phyloP scores from a whole-genome alignment of 2,329 filamentous ascomycete genomes.

The Chaetomiaceae sp. region DNA sequence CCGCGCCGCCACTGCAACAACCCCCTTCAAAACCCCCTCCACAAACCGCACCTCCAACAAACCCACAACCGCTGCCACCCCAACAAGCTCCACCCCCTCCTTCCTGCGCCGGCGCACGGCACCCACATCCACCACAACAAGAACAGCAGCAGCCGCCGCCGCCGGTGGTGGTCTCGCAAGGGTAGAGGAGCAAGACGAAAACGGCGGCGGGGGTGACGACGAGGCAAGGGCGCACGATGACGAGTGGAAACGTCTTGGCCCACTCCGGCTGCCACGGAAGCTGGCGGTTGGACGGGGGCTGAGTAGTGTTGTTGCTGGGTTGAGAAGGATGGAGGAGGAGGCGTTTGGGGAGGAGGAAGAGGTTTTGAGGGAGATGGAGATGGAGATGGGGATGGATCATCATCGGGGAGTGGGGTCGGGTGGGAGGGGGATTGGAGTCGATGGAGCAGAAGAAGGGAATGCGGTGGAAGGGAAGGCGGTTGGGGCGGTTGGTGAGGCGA shows the following conservation, averaged over 20 bases:
- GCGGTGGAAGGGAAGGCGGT: slow-evolving; percentile 10
- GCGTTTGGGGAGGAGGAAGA: slow-evolving; percentile 69
- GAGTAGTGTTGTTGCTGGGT: slow-evolving; percentile 67
- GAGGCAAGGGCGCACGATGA: slow-evolving; percentile 28
- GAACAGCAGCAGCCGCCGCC: slow-evolving; percentile 41
- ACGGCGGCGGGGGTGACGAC: slow-evolving; percentile 34
- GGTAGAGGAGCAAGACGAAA: slow-evolving; percentile 44
- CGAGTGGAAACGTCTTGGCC: slow-evolving; percentile 36
- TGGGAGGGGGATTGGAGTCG: neutral
- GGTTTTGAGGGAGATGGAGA: slow-evolving; percentile 59
- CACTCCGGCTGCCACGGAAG: slow-evolving; percentile 52
- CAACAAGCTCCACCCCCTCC: slow-evolving; percentile 35
- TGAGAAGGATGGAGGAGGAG: slow-evolving; percentile 67
- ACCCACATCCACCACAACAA: slow-evolving; percentile 19
- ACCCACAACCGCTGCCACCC: slow-evolving; percentile 28
- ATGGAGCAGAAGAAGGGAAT: neutral
- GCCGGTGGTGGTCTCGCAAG: slow-evolving; percentile 37
- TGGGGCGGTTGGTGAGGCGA: neutral
- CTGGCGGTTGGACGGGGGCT: slow-evolving; percentile 51
- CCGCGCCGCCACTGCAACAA: slow-evolving; percentile 42
- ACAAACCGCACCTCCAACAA: slow-evolving; percentile 36
- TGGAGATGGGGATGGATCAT: slow-evolving; percentile 23
- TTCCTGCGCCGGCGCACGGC: slow-evolving; percentile 29
- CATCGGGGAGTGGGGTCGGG: too few relatives aligned
- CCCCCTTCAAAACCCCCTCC: slow-evolving; percentile 12